Percentiles rank a stretch among this genome's conserved stretches.
Evolutionary conservation across 495 filamentous ascomycete species (phyloP).

Genomic region (Penicillium atrosanguineum): DNA sequence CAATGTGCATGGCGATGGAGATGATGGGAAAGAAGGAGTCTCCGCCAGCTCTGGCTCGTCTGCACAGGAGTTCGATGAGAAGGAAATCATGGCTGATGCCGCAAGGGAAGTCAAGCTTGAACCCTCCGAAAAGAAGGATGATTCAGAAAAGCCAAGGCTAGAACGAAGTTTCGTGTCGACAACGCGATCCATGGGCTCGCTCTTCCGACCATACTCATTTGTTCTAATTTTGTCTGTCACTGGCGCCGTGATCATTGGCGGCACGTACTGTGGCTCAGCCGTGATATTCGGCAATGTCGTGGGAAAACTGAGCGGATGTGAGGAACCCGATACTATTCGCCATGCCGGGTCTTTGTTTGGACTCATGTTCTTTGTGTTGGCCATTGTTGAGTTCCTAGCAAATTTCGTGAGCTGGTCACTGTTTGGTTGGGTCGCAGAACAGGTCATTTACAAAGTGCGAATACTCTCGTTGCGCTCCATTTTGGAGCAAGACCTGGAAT

Average conservation of each 20-base stretch:
- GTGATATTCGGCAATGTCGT: constrained; percentile 51
- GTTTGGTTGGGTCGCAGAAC: constrained; percentile 50
- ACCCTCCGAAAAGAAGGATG: not conserved
- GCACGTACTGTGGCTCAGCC: constrained; percentile 40
- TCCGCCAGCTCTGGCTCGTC: not conserved
- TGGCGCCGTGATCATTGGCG: constrained; percentile 37
- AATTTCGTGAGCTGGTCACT: constrained; percentile 44
- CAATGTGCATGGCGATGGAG: constrained; percentile 1
- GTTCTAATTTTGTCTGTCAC: constrained; percentile 30
- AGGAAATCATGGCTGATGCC: not conserved
- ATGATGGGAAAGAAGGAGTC: not conserved
- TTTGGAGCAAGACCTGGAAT: constrained; percentile 48
- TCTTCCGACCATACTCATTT: constrained; percentile 32
- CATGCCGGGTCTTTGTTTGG: constrained; percentile 37
- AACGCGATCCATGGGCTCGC: not conserved
- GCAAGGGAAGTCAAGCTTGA: not conserved
- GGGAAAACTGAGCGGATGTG: constrained; percentile 37
- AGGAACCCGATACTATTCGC: constrained; percentile 26
- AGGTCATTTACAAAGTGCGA: constrained; percentile 44
- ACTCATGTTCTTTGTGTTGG: constrained; percentile 51
- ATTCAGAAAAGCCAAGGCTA: not conserved
- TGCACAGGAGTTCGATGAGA: not conserved
- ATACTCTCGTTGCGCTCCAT: constrained; percentile 47
- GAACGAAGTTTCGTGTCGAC: constrained; percentile 1
- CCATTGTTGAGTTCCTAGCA: constrained; percentile 47